A percentile compares a stretch with the other conserved stretches of the same genome.
Conservation (phyloP, 2,329 filamentous ascomycete genomes). For the Claviceps arundinis region DNA sequence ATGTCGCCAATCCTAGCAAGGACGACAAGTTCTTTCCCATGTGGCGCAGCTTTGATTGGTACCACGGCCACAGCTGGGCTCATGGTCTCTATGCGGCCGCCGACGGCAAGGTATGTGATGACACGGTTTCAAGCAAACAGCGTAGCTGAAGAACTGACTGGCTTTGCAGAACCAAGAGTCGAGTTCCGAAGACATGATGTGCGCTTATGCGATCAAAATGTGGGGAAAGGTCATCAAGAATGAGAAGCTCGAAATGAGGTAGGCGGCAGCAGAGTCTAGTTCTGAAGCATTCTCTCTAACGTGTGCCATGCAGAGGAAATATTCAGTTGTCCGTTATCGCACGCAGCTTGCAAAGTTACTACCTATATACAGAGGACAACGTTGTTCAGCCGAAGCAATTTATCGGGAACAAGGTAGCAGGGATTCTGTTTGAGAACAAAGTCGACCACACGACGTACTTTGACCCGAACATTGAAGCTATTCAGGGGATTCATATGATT, state of each 20-base stretch:
- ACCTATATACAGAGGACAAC: constrained; percentile 63
- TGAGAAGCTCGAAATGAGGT: constrained; percentile 62
- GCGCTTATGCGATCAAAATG: constrained; percentile 80
- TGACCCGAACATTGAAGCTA: constrained; percentile 55
- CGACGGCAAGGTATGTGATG: constrained; percentile 50
- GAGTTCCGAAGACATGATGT: constrained; percentile 81
- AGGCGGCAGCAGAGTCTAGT: constrained; percentile 8
- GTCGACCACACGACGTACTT: constrained; percentile 89
- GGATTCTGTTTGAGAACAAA: constrained; percentile 86
- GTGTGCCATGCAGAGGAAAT: constrained; percentile 43
- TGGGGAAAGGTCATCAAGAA: constrained; percentile 77
- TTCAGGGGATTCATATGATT: constrained; percentile 74
- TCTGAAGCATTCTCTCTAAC: neutral
- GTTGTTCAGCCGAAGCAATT: constrained; percentile 59
- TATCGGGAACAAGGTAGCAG: constrained; percentile 60
- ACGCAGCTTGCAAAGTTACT: constrained; percentile 65
- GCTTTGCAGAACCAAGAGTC: constrained; percentile 56
- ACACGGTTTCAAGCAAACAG: no score
- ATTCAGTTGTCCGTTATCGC: constrained; percentile 71
- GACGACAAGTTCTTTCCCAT: constrained; percentile 67
- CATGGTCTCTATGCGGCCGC: constrained; percentile 58
- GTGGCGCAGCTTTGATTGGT: constrained; percentile 83
- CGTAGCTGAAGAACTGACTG: constrained; percentile 1
- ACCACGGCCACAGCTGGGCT: constrained; percentile 87
- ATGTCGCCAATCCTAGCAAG: constrained; percentile 62